These are phyloP conservation scores for Penicillium sp. DNA, from an alignment of 2,329 filamentous ascomycete species.

Conservation along the genomic window DNA sequence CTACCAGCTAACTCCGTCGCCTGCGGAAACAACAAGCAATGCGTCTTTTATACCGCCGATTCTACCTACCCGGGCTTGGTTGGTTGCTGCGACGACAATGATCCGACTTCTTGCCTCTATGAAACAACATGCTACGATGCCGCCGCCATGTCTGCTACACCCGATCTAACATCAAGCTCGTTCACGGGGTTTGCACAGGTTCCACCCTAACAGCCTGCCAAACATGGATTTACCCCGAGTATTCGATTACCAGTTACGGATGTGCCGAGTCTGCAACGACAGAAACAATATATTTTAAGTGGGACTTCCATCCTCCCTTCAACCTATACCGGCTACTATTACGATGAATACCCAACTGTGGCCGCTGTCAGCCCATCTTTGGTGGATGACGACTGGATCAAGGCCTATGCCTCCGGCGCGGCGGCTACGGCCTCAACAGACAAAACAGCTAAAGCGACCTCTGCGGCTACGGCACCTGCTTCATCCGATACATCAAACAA, in stretches of 20 bases:
- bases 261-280: constrained; percentile 2
- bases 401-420: neutral
- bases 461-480: neutral
- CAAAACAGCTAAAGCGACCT: neutral
- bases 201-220: constrained; percentile 1
- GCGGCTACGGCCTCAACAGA: neutral
- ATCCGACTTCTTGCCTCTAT: constrained; percentile 5
- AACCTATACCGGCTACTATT: neutral
- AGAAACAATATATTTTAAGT: constrained; percentile 2
- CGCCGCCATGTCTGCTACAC: constrained; percentile 4
- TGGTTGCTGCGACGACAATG: constrained; percentile 10
- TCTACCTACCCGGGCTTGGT: constrained; percentile 11
- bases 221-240: constrained; percentile 12
- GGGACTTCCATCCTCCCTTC: neutral
- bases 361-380: constrained; percentile 3
- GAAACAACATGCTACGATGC: constrained; percentile 14
- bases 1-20: neutral
- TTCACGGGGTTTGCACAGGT: constrained; percentile 7
- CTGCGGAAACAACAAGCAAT: constrained; percentile 6
- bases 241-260: constrained; percentile 10
- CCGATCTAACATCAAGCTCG: neutral
- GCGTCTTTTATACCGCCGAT: constrained; percentile 14
- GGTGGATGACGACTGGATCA: constrained; percentile 6
- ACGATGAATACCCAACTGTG: constrained; percentile 1
- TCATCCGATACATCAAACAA: neutral